phyloP scores from a whole-genome alignment of 2,329 filamentous ascomycete species.

The Diaporthe helianthi region DNA sequence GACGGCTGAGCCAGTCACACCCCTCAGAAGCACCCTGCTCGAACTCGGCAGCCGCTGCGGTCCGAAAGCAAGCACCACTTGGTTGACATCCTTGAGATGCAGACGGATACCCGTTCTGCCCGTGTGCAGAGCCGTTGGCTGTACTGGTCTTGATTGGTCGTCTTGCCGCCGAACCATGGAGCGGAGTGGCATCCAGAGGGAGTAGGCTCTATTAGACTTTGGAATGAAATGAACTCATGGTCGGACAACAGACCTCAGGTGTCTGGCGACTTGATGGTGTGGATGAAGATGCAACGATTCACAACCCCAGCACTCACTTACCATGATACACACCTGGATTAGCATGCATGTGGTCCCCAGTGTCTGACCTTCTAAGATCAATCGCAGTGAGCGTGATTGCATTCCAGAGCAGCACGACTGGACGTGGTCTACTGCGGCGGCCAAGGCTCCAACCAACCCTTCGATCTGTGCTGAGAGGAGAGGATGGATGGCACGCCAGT shows the following conservation, averaged over 20 bases:
- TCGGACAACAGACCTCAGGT: not conserved
- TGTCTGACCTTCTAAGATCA: constrained; percentile 10
- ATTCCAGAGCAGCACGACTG: not conserved
- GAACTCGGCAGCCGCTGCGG: constrained; percentile 23
- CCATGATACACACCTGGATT: constrained; percentile 5
- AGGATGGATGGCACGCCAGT: not conserved
- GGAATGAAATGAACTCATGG: constrained; percentile 22
- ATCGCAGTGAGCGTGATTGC: not conserved
- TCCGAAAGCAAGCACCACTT: constrained; percentile 12
- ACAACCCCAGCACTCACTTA: not conserved
- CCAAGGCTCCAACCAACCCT: not conserved
- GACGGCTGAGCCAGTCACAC: constrained; percentile 26
- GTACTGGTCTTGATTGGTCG: constrained; percentile 38
- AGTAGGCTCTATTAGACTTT: constrained; percentile 14
- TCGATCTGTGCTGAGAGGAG: not conserved
- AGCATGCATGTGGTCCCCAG: constrained; percentile 18
- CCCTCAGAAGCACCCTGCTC: not conserved
- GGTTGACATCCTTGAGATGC: constrained; percentile 13
- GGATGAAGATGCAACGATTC: not conserved
- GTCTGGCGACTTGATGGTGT: constrained; percentile 1
- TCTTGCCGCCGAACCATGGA: constrained; percentile 31
- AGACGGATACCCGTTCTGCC: constrained; percentile 20
- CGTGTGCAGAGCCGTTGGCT: constrained; percentile 18
- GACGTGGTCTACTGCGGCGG: not conserved
- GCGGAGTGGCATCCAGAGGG: constrained; percentile 20